Percentiles rank a stretch among this genome's conserved stretches.
Conservation (phyloP, 768 basidiomycete species). For the Vararia minispora region DNA sequence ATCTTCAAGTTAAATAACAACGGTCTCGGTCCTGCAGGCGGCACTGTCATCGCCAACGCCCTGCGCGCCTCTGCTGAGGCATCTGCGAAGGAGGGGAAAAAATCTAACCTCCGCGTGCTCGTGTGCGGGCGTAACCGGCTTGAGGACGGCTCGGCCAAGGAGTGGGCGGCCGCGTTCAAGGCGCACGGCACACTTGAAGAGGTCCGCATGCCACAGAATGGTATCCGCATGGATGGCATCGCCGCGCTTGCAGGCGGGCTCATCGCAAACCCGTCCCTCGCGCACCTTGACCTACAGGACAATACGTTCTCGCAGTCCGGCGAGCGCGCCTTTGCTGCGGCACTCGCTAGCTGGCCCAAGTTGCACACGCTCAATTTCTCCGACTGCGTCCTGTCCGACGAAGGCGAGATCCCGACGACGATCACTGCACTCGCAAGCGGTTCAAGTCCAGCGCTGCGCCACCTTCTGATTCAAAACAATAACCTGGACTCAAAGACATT, state of each 20-base stretch:
- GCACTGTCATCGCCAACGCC: constrained; percentile 76
- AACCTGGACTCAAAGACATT: constrained; percentile 71
- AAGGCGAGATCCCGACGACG: constrained; percentile 67
- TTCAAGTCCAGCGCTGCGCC: constrained; percentile 62
- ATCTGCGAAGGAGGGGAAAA: constrained; percentile 55
- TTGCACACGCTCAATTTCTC: constrained; percentile 80
- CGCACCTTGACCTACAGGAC: constrained; percentile 86
- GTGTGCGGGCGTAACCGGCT: constrained; percentile 95
- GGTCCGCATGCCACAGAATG: constrained; percentile 95
- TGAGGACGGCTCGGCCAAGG: constrained; percentile 75
- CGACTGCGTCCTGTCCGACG: constrained; percentile 78
- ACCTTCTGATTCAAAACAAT: constrained; percentile 83
- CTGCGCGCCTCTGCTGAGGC: constrained; percentile 59
- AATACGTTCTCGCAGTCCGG: constrained; percentile 64
- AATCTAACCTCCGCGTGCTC: constrained; percentile 64
- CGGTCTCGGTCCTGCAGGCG: constrained; percentile 87
- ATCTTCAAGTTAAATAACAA: constrained; percentile 93
- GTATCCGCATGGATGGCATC: constrained; percentile 90
- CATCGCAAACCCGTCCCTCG: constrained; percentile 49
- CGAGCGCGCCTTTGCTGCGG: constrained; percentile 45
- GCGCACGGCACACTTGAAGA: constrained; percentile 74
- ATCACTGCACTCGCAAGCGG: constrained; percentile 53
- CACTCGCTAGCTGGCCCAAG: constrained; percentile 57
- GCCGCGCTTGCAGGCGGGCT: constrained; percentile 68
- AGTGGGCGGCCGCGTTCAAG: constrained; percentile 83